Base-by-base conservation (phyloP, 1,284 basidiomycete species). In the Apiotrichum gracile region DNA sequence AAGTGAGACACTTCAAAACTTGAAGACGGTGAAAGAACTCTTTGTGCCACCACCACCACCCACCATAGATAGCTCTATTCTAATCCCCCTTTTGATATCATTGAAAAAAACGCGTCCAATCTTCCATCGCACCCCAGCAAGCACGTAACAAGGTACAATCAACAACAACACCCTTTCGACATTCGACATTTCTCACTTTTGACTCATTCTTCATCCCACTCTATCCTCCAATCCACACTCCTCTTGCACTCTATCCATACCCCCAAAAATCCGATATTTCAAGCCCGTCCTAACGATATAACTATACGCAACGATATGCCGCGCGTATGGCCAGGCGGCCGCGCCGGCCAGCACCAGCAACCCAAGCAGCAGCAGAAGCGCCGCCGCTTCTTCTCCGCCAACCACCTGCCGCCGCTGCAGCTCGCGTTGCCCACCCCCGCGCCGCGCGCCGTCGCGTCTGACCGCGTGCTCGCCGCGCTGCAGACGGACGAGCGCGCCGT, bases 391-490 rank as follows among this genome's bases (percentile, higher is more conserved):
- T 59, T 55, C 54, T 53, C 57, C 2, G 12, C 44, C 25, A 35
- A 45, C 10, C 49, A 49, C n/a, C 40, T 55, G 7, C 49, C 54
- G 9, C 38, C 54, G 1, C 57, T 55, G 8, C 43, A 48, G 24
- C 24, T 47, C n/a, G 22, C 40, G 7, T 42, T 41, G 26, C 24
- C 49, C 19, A 21, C 49, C 2, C 39, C 51, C 5, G 33, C 54
- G 19, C 49, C 54, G 5, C 57, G 57, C 19, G 9, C 51, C 17
- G 38, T 56, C 12, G 25, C 54, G 9, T 51, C 49, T 16, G 57
- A 55, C 46, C 51, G 54, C 17, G 49, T 59, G 3, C 57, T 59
- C 14, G 54, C 54, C 6, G 54, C 57, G 9, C 51, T 59, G 6
- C 48, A 59, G 52, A 52, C 57, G 16, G 57, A 59, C 24, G 24